These are phyloP conservation scores for Knufia petricola DNA, from an alignment of 2,329 filamentous ascomycete species.

Conservation along the genomic window DNA sequence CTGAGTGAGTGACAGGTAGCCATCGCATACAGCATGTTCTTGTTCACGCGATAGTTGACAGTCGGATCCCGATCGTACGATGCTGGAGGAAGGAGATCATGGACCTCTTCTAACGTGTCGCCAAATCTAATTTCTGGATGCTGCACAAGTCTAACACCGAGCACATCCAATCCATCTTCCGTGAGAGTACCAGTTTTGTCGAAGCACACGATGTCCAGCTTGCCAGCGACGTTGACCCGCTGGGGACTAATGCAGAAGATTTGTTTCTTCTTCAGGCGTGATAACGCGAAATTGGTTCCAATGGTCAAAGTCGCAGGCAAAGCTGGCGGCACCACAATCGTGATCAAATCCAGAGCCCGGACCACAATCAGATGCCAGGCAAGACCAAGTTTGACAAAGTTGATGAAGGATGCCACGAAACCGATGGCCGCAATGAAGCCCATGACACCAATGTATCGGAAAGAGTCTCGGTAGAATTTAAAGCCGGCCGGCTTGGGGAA, in stretches of 20 bases:
- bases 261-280: conserved; percentile 72
- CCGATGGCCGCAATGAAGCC: conserved; percentile 72
- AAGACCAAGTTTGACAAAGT: conserved; percentile 76
- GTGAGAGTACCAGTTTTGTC: conserved; percentile 98
- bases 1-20: conserved; percentile 91
- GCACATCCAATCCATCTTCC: conserved; percentile 87
- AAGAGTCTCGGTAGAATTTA: conserved; percentile 96
- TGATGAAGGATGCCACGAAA: conserved; percentile 83
- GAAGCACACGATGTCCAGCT: conserved; percentile 92
- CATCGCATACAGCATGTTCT: conserved; percentile 82
- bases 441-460: conserved; percentile 97
- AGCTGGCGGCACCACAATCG: conserved; percentile 92
- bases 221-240: conserved; percentile 90
- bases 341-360: conserved; percentile 86
- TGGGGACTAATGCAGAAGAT: conserved; percentile 99
- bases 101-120: conserved; percentile 61
- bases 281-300: conserved; percentile 88
- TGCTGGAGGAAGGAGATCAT: conserved; percentile 47
- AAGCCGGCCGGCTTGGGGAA: conserved; percentile 98
- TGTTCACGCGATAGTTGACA: conserved; percentile 51
- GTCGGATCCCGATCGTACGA: conserved; percentile 50
- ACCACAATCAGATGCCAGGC: conserved; percentile 87
- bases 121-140: conserved; percentile 53
- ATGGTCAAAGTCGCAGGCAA: conserved; percentile 92
- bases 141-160: conserved; percentile 74